Evolutionary conservation across 805 yeast genomes (phyloP), one percentile per base, ranked within the genome.

Genomic region (Brettanomyces bruxellensis): DNA sequence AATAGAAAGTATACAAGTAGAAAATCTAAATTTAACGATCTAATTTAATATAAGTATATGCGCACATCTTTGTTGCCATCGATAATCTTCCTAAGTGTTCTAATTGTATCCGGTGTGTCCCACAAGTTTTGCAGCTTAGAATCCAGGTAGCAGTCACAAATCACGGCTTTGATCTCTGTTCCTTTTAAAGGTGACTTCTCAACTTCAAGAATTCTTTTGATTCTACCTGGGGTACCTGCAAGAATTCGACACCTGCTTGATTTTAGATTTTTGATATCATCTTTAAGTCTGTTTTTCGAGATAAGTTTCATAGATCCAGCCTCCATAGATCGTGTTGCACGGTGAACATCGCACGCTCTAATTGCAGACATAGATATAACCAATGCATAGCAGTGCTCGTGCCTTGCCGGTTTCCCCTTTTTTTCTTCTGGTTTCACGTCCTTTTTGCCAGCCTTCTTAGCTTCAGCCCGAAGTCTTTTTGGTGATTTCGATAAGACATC

Each of bases 311-410:
- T 55, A 4, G 88, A 76, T 0, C 81, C 76, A 34, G 61, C 65
- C 24, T 56, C 53, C 73, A 37, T 68, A 46, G 55, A 72, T 59
- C 64, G 71, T 45, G 76, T 62, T 1, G 85, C 79, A 52, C 95
- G 75, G 58, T 76, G 83, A 3, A 88, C 73, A 56, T 90, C 96
- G 57, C 96, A 91, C 2, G 88, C 93, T 53, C 97, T 73, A 24
- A 88, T 68, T 9, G 95, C 93, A 0, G 95, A 86, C 70, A 84
- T 75, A 0, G 90, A 74, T 13, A 83, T 56, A 1, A 82, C 64
- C 13, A 82, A 63, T 51, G 79, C 60, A 64, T 73, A 67, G 23
- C 23, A 13, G 12, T 34, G 14, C 34, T 34, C 45, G 7, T 28
- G 32, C 11, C 32, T 28, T 28, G 32, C 11, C 11, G 32, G 32